Conservation (phyloP, 2,329 filamentous ascomycete species). For the Claviceps pusilla region DNA sequence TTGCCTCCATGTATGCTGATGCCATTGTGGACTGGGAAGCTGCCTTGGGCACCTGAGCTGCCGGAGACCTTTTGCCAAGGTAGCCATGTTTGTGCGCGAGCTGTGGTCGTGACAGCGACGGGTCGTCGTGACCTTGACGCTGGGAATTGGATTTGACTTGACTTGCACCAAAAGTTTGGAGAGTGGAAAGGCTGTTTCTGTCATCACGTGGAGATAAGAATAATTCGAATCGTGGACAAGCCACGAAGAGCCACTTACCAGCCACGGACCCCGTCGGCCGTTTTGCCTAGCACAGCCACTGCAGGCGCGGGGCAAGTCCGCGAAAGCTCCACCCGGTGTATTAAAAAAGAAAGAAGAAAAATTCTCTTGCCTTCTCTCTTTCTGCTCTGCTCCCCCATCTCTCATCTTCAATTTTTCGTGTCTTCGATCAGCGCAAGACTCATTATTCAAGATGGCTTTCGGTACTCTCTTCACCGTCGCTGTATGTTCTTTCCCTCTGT, state of each 20-base stretch:
- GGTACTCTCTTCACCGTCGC: conserved; percentile 87
- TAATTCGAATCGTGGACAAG: background rate
- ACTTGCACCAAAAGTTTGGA: background rate
- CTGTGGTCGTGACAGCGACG: background rate
- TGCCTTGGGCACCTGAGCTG: conserved; percentile 21
- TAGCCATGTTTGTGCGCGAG: conserved; percentile 16
- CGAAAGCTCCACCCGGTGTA: conserved; percentile 8
- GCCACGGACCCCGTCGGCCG: conserved; percentile 8
- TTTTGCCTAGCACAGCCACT: background rate
- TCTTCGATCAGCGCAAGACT: conserved; percentile 5
- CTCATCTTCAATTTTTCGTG: conserved; percentile 1
- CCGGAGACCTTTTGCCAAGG: conserved; percentile 20
- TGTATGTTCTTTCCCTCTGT: conserved; percentile 36
- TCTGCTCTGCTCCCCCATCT: conserved; percentile 8
- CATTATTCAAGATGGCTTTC: conserved; percentile 65
- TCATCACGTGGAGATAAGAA: conserved; percentile 13
- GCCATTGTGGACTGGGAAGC: conserved; percentile 16
- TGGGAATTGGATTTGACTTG: background rate
- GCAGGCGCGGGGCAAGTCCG: conserved; percentile 20
- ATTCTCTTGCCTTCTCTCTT: conserved; percentile 12
- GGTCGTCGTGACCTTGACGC: background rate
- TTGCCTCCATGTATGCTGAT: conserved; percentile 12
- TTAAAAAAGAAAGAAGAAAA: conserved; percentile 10
- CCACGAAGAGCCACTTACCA: conserved; percentile 3
- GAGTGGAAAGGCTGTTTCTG: background rate